Percentiles rank a stretch among this genome's conserved stretches.
These are phyloP conservation scores for Aspergillus carlsbadensis DNA, from an alignment of 495 filamentous ascomycete genomes.

Conservation along the genomic window DNA sequence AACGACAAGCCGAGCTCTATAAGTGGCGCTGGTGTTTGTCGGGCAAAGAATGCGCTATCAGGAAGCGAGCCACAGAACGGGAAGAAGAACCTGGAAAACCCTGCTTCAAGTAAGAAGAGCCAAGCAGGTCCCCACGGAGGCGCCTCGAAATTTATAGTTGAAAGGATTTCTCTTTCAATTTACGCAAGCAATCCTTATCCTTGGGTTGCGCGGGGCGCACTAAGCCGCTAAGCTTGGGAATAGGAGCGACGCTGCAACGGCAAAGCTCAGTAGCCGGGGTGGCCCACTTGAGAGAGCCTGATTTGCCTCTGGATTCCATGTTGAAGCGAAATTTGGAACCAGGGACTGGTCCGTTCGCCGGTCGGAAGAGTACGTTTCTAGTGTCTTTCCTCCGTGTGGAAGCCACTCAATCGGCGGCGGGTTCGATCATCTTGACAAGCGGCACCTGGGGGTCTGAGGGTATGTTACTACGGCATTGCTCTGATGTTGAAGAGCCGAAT, in stretches of 20 bases:
- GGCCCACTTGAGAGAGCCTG: slow-evolving; percentile 9
- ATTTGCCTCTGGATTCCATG: background rate
- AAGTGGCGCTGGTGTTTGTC: background rate
- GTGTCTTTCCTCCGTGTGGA: background rate
- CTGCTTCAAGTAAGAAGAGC: no score
- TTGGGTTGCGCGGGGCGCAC: background rate
- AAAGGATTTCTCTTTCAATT: background rate
- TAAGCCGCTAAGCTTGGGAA: slow-evolving; percentile 18
- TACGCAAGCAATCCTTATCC: background rate
- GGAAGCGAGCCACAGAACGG: background rate
- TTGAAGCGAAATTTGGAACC: background rate
- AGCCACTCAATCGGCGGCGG: background rate
- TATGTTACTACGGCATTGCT: background rate
- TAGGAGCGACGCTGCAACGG: background rate
- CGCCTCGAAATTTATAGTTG: background rate
- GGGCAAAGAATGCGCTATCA: background rate
- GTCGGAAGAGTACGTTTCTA: background rate
- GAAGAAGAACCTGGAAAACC: background rate
- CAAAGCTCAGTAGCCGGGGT: slow-evolving; percentile 5
- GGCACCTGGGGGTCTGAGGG: background rate
- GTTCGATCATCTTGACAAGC: background rate
- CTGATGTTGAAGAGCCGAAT: background rate
- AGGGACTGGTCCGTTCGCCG: background rate
- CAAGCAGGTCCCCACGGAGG: background rate
- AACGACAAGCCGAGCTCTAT: background rate